Evolutionary conservation across 805 yeast species (phyloP).

Genomic region (Suhomyces sp.): DNA sequence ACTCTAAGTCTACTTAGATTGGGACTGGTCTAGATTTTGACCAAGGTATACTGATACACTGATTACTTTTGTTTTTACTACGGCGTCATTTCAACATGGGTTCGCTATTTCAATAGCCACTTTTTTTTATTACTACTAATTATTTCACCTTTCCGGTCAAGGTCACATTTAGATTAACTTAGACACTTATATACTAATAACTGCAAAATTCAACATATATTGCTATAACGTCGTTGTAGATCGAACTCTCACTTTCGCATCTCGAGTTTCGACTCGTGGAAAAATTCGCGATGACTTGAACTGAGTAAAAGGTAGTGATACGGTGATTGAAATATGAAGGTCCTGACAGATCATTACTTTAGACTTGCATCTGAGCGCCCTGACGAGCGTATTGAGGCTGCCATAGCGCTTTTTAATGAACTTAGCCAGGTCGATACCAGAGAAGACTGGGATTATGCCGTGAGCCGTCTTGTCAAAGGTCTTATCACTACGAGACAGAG

Average conservation of each 20-base stretch:
- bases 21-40: background rate
- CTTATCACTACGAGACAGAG: conserved; percentile 76
- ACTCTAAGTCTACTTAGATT: conserved; percentile 15
- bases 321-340: conserved; percentile 36
- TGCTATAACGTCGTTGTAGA: background rate
- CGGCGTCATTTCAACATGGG: conserved; percentile 10
- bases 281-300: conserved; percentile 9
- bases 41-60: background rate
- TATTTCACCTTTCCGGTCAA: background rate
- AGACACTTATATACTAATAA: background rate
- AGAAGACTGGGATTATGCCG: conserved; percentile 78
- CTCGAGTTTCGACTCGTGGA: background rate
- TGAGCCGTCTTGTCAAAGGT: conserved; percentile 76
- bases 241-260: background rate
- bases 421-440: conserved; percentile 41
- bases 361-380: conserved; percentile 73
- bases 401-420: conserved; percentile 61
- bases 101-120: conserved; percentile 2
- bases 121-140: conserved; percentile 1
- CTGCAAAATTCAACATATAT: conserved; percentile 7
- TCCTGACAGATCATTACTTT: conserved; percentile 75
- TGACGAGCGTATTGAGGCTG: conserved; percentile 69
- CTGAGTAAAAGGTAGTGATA: background rate
- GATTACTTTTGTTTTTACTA: background rate
- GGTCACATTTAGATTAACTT: background rate